Conservation (phyloP, 345 rosid genomes). For the Eucalyptus marginata region DNA sequence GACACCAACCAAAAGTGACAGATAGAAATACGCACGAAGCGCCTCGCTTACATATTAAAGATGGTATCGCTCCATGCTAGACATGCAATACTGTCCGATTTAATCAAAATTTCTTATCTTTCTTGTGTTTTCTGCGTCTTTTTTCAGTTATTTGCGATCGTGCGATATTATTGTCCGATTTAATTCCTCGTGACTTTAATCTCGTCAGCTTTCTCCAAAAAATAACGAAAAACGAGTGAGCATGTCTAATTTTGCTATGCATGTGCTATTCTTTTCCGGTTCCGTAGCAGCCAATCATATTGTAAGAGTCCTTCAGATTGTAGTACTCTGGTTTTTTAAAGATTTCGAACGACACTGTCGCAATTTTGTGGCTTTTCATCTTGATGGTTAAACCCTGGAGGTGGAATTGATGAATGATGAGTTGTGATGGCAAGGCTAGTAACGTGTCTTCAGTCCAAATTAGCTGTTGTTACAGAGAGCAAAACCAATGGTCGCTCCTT, state of each 20-base stretch:
- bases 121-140: too few species aligned
- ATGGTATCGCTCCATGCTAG: too few species aligned
- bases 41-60: too few species aligned
- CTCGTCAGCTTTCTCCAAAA: neutral
- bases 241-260: neutral
- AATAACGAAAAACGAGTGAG: neutral
- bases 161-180: neutral
- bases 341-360: neutral
- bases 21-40: rapidly evolving
- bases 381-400: too few species aligned
- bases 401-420: neutral
- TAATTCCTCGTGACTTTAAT: neutral
- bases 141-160: too few species aligned
- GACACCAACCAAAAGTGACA: too few species aligned
- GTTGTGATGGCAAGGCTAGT: neutral
- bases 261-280: neutral
- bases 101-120: too few species aligned
- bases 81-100: too few species aligned
- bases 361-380: neutral
- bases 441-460: neutral
- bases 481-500: neutral
- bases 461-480: neutral
- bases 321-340: neutral
- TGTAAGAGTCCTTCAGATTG: neutral
- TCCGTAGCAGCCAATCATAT: neutral